These are phyloP conservation scores for Penicillium hordei DNA, from an alignment of 2,329 filamentous ascomycete genomes.

Conservation along the genomic window DNA sequence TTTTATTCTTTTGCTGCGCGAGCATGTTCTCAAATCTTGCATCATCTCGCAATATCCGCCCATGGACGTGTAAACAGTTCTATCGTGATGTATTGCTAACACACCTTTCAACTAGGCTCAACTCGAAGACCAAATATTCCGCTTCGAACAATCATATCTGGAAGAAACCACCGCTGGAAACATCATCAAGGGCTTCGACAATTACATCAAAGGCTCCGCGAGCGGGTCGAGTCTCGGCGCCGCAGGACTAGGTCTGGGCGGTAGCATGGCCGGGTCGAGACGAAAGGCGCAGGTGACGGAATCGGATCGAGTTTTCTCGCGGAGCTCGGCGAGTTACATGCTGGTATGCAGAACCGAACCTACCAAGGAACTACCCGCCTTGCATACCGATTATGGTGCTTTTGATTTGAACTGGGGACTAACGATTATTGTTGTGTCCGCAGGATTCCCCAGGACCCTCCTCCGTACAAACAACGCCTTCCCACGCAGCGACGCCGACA, in stretches of 20 bases:
- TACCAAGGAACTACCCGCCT: not conserved
- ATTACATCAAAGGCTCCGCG: constrained; percentile 86
- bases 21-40: not conserved
- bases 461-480: constrained; percentile 49
- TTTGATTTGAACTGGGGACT: not conserved
- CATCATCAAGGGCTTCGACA: constrained; percentile 96
- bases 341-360: constrained; percentile 29
- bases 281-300: constrained; percentile 49
- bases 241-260: constrained; percentile 34
- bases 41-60: not conserved
- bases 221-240: constrained; percentile 46
- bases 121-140: constrained; percentile 78
- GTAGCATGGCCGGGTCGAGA: constrained; percentile 31
- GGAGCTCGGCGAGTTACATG: constrained; percentile 52
- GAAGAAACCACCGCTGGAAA: constrained; percentile 87
- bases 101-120: constrained; percentile 45
- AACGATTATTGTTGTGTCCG: not conserved
- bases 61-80: not conserved
- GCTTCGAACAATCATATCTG: constrained; percentile 82
- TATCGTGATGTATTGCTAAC: not conserved
- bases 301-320: constrained; percentile 49
- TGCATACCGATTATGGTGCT: not conserved
- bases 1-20: not conserved
- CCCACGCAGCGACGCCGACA: constrained; percentile 48
- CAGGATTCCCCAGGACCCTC: constrained; percentile 47